A percentile compares a stretch with the other conserved stretches of the same genome.
Conservation (phyloP, 225 moss, liverwort and hornwort species). For the Thuidium tamariscinum region DNA sequence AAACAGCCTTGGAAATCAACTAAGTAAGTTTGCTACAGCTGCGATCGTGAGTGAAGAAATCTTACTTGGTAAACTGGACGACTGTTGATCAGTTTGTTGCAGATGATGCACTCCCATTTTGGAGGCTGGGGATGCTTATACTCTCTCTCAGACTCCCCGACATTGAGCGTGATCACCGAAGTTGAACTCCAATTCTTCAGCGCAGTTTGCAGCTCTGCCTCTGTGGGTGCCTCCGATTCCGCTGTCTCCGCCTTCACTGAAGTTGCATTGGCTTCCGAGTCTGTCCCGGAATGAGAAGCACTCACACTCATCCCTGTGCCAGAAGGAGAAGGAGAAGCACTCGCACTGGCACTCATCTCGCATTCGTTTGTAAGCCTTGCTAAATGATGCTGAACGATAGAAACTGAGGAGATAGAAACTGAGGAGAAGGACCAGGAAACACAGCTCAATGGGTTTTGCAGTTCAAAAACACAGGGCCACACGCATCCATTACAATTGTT, state of each 20-base stretch:
- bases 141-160: neutral
- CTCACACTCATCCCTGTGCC: no score
- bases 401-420: no score
- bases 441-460: no score
- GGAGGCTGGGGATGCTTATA: neutral
- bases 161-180: neutral
- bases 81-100: neutral
- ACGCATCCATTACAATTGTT: no score
- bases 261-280: neutral
- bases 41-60: no score
- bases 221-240: neutral
- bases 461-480: no score
- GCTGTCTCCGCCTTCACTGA: no score
- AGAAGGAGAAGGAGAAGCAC: no score
- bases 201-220: neutral
- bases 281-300: neutral
- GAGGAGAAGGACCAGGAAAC: neutral
- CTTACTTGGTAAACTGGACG: neutral
- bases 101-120: neutral
- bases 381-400: neutral
- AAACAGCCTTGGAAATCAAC: neutral
- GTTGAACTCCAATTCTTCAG: neutral
- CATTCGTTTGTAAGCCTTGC: neutral
- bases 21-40: neutral
- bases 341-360: neutral